phyloP scores from a whole-genome alignment of 23 red algal genomes.

The Cyanidiococcus yangmingshanensis region DNA sequence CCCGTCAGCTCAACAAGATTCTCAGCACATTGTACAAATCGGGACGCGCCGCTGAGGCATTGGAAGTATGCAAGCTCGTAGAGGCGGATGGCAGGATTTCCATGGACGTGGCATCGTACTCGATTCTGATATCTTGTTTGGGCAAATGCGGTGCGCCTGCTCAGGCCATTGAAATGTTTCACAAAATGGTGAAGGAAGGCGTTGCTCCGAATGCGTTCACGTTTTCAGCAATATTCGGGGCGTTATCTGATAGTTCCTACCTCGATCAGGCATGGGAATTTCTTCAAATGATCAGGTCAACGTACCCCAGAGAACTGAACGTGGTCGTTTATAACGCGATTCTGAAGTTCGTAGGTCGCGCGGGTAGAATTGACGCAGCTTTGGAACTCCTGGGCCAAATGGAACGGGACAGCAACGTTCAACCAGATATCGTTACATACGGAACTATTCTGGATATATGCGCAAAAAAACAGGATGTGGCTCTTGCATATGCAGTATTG shows the following conservation, averaged over 20 bases:
- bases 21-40: constrained; percentile 60
- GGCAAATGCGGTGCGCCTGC: constrained; percentile 46
- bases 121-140: constrained; percentile 69
- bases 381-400: constrained; percentile 67
- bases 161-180: constrained; percentile 39
- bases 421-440: constrained; percentile 92
- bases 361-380: constrained; percentile 41
- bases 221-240: constrained; percentile 83
- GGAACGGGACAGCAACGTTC: constrained; percentile 26
- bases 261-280: constrained; percentile 42
- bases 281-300: constrained; percentile 44
- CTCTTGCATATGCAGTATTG: constrained; percentile 69
- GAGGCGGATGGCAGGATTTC: constrained; percentile 18
- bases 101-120: constrained; percentile 53
- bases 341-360: constrained; percentile 76
- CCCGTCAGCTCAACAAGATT: constrained; percentile 48
- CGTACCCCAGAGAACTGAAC: constrained; percentile 49
- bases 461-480: constrained; percentile 66
- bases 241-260: constrained; percentile 45
- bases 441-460: constrained; percentile 94
- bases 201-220: constrained; percentile 86
- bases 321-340: constrained; percentile 94
- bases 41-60: constrained; percentile 41
- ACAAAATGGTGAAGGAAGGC: constrained; percentile 32
- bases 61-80: constrained; percentile 36